Conservation (phyloP, 139 green algal species). For the Tetradesmus lagerheimii region DNA sequence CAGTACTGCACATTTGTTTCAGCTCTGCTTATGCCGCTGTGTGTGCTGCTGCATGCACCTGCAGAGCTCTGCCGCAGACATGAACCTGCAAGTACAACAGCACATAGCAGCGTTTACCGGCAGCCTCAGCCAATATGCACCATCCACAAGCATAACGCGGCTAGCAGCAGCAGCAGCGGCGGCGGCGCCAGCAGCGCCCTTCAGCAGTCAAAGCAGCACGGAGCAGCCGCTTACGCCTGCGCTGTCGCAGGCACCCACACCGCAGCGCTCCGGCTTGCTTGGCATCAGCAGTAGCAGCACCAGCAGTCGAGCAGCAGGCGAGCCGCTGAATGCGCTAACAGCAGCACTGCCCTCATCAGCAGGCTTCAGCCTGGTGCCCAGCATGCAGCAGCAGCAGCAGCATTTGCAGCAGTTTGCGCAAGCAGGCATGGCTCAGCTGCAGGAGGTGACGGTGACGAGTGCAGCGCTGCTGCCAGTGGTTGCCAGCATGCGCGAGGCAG, state of each 20-base stretch:
- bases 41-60: not conserved
- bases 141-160: not conserved
- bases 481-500: not conserved
- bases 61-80: not conserved
- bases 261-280: not conserved
- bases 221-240: not conserved
- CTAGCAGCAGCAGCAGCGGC: not conserved
- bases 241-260: not conserved
- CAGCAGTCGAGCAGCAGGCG: not conserved
- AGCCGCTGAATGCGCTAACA: not conserved
- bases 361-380: not conserved
- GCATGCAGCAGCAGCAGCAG: not conserved
- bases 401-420: not conserved
- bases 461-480: not conserved
- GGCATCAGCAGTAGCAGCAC: not conserved
- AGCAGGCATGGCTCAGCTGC: constrained; percentile 17
- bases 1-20: no score
- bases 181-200: not conserved
- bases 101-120: not conserved
- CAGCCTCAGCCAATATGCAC: not conserved
- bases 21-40: no score
- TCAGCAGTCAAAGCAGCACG: not conserved
- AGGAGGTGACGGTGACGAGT: not conserved
- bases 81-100: not conserved
- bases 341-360: not conserved